Conservation (phyloP, 768 basidiomycete species). For the Termitomyces heimii region DNA sequence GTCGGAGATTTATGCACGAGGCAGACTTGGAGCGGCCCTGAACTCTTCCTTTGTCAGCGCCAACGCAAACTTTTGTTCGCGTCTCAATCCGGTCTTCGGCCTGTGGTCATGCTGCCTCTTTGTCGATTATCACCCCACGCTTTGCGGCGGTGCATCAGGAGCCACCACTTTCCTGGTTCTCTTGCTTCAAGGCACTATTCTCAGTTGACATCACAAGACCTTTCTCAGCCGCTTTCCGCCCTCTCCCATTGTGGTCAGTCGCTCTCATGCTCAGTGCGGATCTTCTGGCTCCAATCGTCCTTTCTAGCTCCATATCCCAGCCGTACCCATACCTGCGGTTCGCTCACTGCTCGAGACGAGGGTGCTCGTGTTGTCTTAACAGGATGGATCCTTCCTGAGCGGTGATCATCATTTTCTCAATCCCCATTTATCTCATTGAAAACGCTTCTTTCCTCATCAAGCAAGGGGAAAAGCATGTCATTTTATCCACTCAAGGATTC, state of each 20-base stretch:
- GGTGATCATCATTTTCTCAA: slow-evolving; percentile 45
- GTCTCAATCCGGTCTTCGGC: not conserved
- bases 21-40: slow-evolving; percentile 13
- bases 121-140: slow-evolving; percentile 3
- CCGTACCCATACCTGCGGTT: slow-evolving; percentile 61
- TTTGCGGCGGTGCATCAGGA: slow-evolving; percentile 6
- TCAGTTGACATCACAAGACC: slow-evolving; percentile 18
- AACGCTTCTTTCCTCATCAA: slow-evolving; percentile 35
- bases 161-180: slow-evolving; percentile 4
- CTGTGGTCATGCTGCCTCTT: slow-evolving; percentile 12
- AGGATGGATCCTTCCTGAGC: slow-evolving; percentile 79
- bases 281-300: slow-evolving; percentile 14
- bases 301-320: slow-evolving; percentile 49
- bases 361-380: slow-evolving; percentile 63
- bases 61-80: slow-evolving; percentile 7
- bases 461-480: slow-evolving; percentile 66
- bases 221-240: slow-evolving; percentile 5
- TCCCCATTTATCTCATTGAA: slow-evolving; percentile 24
- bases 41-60: slow-evolving; percentile 5
- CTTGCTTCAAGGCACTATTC: slow-evolving; percentile 15
- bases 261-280: slow-evolving; percentile 12
- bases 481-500: slow-evolving; percentile 87
- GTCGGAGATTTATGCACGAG: slow-evolving; percentile 16
- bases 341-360: slow-evolving; percentile 44
- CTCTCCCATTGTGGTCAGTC: slow-evolving; percentile 32